phyloP scores from a whole-genome alignment of 2,329 filamentous ascomycete genomes.

The Sporothrix humicola region DNA sequence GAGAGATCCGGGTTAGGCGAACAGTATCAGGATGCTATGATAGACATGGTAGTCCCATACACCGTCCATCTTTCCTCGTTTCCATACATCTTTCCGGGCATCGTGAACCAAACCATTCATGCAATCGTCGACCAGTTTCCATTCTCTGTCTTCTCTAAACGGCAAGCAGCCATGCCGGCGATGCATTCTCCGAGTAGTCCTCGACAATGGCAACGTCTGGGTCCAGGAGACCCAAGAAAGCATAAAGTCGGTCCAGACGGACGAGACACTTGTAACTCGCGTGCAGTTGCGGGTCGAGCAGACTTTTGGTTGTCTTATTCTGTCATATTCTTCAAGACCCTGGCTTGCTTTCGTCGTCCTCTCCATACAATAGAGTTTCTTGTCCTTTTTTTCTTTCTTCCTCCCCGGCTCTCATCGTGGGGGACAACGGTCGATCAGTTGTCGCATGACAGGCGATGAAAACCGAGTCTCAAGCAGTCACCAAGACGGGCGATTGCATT shows the following conservation, averaged over 20 bases:
- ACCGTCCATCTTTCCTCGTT: not conserved
- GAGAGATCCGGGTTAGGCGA: not conserved
- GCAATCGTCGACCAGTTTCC: not conserved
- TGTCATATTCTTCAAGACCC: not conserved
- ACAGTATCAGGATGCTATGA: not conserved
- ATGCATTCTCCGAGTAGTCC: not conserved
- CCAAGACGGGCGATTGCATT: too few species aligned
- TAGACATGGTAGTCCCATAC: not conserved
- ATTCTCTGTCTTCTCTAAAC: not conserved
- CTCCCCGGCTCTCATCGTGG: not conserved
- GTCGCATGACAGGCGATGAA: conserved; percentile 21
- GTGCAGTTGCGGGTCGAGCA: not conserved
- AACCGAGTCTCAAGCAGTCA: not conserved
- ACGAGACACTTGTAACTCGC: conserved; percentile 2
- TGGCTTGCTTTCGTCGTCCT: not conserved
- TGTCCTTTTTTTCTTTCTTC: not conserved
- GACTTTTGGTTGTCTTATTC: not conserved
- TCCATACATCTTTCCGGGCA: not conserved
- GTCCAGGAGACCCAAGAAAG: not conserved
- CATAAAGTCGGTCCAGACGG: not conserved
- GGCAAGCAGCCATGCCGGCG: not conserved
- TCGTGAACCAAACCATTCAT: conserved; percentile 26
- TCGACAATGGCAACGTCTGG: not conserved
- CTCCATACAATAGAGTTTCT: not conserved
- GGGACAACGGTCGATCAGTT: conserved; percentile 3